Evolutionary conservation across 371 early-diverging fungal species (phyloP), one percentile per base, ranked within the genome.

Genomic region (Cokeromyces recurvatus): DNA sequence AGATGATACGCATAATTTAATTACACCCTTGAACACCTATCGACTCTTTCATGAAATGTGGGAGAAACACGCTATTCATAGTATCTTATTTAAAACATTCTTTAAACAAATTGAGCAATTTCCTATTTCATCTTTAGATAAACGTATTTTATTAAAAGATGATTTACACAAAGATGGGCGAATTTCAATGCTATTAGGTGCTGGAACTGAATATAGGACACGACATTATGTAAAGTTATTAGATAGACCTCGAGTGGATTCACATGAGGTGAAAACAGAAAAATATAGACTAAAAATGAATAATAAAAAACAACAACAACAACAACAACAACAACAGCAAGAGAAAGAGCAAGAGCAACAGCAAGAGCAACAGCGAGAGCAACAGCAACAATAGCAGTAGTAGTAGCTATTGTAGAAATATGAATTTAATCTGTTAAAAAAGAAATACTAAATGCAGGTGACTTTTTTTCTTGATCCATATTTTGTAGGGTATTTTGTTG

Each of bases 11-110:
- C n/a, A n/a, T n/a, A n/a, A 29, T 5, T 20, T 54, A 32, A 38
- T 59, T 51, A 24, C 68, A 4, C 62, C 70, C 1, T 16, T 70
- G 22, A 48, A 68, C 15, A 53, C 71, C 21, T 68, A 68, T 34
- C 48, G 66, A 0, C 74, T 78, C 29, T 66, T 77, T 48, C 62
- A 70, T 32, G 71, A 76, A 27, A 52, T 64, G 20, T 77, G 78
- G 77, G 55, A 56, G 8, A 60, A 54, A 23, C 58, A 71, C 29
- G 62, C 71, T 43, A 74, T 66, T 20, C 73, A 77, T 51, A 60
- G 72, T 0, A 29, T 73, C 46, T 60, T 71, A 46, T 68, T 50
- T 32, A 64, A 61, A 38, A 61, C 65, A 16, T 59, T 36, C 25
- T 15, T 46, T n/a, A 25, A 36, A 6, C 17, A 38, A 22, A 20